Evolutionary conservation across 2,329 filamentous ascomycete species (phyloP), one percentile per base, ranked within the genome.

Genomic region (Hypomyces rosellus): DNA sequence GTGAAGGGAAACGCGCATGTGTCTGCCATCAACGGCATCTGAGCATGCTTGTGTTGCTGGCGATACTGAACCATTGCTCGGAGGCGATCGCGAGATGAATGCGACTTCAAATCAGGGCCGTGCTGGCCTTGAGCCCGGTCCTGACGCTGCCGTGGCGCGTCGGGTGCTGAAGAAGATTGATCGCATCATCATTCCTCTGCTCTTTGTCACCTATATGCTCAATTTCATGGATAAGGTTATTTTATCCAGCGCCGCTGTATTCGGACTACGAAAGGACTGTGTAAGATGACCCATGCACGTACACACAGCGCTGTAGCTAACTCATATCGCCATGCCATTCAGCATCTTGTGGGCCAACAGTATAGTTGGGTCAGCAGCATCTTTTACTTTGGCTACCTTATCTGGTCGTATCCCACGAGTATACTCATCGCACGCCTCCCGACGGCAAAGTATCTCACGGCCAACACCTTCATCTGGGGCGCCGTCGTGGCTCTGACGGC

Each of bases 191-290:
- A 73, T 82, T 4, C 77, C 80, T 0, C 61, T 82, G 15, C 65
- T 82, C 13, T 81, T 81, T 55, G 56, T 75, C 39, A 80, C 75
- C 0, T 82, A 82, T 59, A 75, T 75, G 65, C 62, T 82, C 55
- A 78, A 80, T 55, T 82, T 81, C 54, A 78, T 82, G 69, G 80
- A 83, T 62, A 83, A 82, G 61, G 73, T 73, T 1, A 78, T 77
- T 45, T 59, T 80, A 5, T 77, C 75, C 0, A 78, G 72, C 54
- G 78, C 79, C 0, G 69, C 76, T 5, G 76, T 82, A 0, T 81
- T 82, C 57, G 78, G 76, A 0, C 57, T 80, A n/a, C 64, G 67
- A 4, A 61, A 74, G 3, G 77, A 80, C 54, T 72, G 65, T 16
- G 65, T 67, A 38, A 55, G 60, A 40, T 13, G 7, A 13, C 25